These are phyloP conservation scores for Solidago caesia DNA, from an alignment of 129 eudicot genomes.

Conservation along the genomic window DNA sequence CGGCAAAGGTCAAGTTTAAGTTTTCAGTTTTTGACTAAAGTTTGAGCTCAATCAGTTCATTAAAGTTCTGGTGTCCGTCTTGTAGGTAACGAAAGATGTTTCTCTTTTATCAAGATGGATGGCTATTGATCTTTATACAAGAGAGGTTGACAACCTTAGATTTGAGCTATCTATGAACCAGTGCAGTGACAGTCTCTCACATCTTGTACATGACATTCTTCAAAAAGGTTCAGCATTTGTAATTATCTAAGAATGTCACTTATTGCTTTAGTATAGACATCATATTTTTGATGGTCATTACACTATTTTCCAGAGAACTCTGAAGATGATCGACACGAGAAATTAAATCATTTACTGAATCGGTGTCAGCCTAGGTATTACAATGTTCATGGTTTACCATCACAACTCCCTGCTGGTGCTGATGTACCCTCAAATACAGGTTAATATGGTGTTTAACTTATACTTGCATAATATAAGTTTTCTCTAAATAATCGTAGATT, in stretches of 20 bases:
- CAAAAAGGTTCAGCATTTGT: conserved; percentile 46
- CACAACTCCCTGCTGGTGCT: conserved; percentile 79
- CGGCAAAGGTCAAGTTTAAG: conserved; percentile 60
- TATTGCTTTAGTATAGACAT: neutral
- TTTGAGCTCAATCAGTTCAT: neutral
- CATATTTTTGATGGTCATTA: neutral
- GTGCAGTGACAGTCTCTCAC: conserved; percentile 57
- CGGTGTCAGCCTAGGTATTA: conserved; percentile 44
- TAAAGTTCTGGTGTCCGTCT: conserved; percentile 6
- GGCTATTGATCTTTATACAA: conserved; percentile 88
- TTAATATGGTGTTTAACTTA: conserved; percentile 20
- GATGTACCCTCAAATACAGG: conserved; percentile 85
- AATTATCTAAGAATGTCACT: neutral
- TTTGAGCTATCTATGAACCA: conserved; percentile 89
- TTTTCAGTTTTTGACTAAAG: neutral
- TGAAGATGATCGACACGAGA: conserved; percentile 41
- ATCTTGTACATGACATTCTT: conserved; percentile 54
- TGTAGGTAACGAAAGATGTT: conserved; percentile 88
- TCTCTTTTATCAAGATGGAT: conserved; percentile 95
- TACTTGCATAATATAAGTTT: neutral
- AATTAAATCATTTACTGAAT: neutral
- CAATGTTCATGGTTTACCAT: conserved; percentile 49
- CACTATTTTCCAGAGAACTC: conserved; percentile 41
- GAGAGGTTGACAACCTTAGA: conserved; percentile 86
- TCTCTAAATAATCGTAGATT: neutral